Conservation (phyloP, 805 yeast species). For the Sungouiella thailandica region DNA sequence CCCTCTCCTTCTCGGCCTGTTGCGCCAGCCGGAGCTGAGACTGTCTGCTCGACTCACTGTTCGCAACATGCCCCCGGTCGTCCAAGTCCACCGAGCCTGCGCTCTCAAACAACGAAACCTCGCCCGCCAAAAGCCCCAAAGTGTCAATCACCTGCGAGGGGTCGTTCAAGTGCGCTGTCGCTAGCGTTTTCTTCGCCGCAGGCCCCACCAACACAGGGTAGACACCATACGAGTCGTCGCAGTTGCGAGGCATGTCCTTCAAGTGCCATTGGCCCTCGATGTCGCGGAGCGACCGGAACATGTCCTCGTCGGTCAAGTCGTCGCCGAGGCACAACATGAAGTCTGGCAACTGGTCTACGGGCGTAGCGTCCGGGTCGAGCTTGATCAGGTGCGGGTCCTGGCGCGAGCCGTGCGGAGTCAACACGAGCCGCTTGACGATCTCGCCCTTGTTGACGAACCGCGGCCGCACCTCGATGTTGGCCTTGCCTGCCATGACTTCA, state of each 20-base stretch:
- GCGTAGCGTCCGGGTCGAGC: slow-evolving; percentile 20
- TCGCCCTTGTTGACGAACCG: slow-evolving; percentile 94
- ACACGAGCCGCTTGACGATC: slow-evolving; percentile 76
- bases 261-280: slow-evolving; percentile 53
- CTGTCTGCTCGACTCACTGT: slow-evolving; percentile 40
- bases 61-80: slow-evolving; percentile 65
- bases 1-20: no score
- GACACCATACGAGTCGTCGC: slow-evolving; percentile 54
- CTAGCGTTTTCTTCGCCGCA: slow-evolving; percentile 78
- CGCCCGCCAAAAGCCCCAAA: slow-evolving; percentile 73
- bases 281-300: slow-evolving; percentile 74
- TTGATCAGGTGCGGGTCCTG: slow-evolving; percentile 34
- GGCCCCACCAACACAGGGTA: slow-evolving; percentile 92
- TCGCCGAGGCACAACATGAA: slow-evolving; percentile 91
- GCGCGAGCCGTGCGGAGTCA: slow-evolving; percentile 54
- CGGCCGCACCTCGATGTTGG: slow-evolving; percentile 96
- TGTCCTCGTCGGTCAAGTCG: slow-evolving; percentile 95
- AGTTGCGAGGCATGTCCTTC: slow-evolving; percentile 37
- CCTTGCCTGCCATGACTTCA: slow-evolving; percentile 96
- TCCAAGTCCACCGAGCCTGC: slow-evolving; percentile 73
- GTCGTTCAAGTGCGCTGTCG: slow-evolving; percentile 79
- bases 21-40: slow-evolving; percentile 31
- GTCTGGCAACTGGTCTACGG: slow-evolving; percentile 58
- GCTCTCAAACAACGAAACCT: slow-evolving; percentile 70
- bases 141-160: slow-evolving; percentile 84